phyloP scores from a whole-genome alignment of 2,329 filamentous ascomycete species.

The Ceratocystis colombiana region DNA sequence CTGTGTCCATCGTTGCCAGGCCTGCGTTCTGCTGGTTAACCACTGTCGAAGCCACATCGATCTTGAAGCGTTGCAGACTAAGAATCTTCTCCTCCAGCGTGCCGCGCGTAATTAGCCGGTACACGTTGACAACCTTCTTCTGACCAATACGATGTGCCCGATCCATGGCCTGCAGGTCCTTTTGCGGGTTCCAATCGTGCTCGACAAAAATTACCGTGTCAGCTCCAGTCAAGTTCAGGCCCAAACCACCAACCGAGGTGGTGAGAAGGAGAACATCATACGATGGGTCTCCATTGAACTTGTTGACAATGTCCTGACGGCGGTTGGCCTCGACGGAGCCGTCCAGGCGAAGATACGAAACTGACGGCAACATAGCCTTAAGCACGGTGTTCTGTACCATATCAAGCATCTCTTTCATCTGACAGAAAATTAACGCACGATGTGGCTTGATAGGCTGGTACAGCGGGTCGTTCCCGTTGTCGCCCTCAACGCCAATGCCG shows the following conservation, averaged over 20 bases:
- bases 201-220: slow-evolving; percentile 99
- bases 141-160: slow-evolving; percentile 95
- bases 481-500: slow-evolving; percentile 74
- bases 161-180: slow-evolving; percentile 98
- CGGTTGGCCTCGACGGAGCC: slow-evolving; percentile 86
- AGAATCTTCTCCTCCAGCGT: slow-evolving; percentile 98
- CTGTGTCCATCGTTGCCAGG: slow-evolving; percentile 90
- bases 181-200: slow-evolving; percentile 99
- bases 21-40: slow-evolving; percentile 99
- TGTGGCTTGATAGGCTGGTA: slow-evolving; percentile 88
- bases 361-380: slow-evolving; percentile 78
- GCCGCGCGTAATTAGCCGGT: slow-evolving; percentile 88
- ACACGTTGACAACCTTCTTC: slow-evolving; percentile 99
- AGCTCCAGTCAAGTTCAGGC: slow-evolving; percentile 88
- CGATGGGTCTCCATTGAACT: slow-evolving; percentile 94
- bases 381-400: slow-evolving; percentile 95
- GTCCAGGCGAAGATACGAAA: slow-evolving; percentile 89
- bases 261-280: slow-evolving; percentile 92
- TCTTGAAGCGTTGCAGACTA: slow-evolving; percentile 97
- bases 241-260: slow-evolving; percentile 87
- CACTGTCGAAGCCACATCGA: slow-evolving; percentile 93
- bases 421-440: slow-evolving; percentile 91
- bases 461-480: slow-evolving; percentile 47
- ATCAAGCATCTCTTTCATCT: slow-evolving; percentile 99
- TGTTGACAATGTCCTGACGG: slow-evolving; percentile 95